phyloP scores from a whole-genome alignment of 1,284 basidiomycete species.

The Gymnopus androsaceus region DNA sequence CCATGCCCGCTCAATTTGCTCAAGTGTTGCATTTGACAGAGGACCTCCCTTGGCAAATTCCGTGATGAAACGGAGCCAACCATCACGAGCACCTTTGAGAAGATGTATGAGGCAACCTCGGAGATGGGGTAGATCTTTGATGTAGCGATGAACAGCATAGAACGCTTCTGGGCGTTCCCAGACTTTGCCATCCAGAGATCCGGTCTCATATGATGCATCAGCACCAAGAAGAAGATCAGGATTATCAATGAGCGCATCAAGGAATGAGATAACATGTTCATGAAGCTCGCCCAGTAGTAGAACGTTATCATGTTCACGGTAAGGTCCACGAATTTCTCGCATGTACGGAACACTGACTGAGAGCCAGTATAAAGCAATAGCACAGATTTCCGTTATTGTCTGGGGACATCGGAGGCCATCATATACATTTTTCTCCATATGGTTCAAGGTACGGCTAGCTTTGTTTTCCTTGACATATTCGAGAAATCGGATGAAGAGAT shows the following conservation, averaged over 20 bases:
- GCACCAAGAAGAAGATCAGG: too few species aligned
- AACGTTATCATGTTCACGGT: conserved; percentile 12
- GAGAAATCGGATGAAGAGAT: conserved; percentile 29
- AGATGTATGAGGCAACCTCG: not conserved
- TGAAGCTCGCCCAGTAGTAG: conserved; percentile 17
- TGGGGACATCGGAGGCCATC: conserved; percentile 9
- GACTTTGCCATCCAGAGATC: not conserved
- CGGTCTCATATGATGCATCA: too few species aligned
- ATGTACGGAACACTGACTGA: conserved; percentile 19
- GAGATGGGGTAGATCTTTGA: not conserved
- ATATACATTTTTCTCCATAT: conserved; percentile 19
- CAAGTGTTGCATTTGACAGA: not conserved
- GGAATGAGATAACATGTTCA: conserved; percentile 14
- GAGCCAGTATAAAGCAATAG: conserved; percentile 14
- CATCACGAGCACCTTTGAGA: not conserved
- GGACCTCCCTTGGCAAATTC: conserved; percentile 3
- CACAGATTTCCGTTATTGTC: conserved; percentile 14
- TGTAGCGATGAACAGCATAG: not conserved
- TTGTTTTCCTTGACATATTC: conserved; percentile 29
- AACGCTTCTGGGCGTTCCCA: conserved; percentile 14
- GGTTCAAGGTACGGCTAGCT: conserved; percentile 13
- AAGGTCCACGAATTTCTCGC: conserved; percentile 15
- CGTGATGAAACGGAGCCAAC: conserved; percentile 6
- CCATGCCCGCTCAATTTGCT: conserved; percentile 2
- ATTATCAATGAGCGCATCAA: too few species aligned